phyloP scores from a whole-genome alignment of 1,284 basidiomycete species.

The Ustilago xerochloae region DNA sequence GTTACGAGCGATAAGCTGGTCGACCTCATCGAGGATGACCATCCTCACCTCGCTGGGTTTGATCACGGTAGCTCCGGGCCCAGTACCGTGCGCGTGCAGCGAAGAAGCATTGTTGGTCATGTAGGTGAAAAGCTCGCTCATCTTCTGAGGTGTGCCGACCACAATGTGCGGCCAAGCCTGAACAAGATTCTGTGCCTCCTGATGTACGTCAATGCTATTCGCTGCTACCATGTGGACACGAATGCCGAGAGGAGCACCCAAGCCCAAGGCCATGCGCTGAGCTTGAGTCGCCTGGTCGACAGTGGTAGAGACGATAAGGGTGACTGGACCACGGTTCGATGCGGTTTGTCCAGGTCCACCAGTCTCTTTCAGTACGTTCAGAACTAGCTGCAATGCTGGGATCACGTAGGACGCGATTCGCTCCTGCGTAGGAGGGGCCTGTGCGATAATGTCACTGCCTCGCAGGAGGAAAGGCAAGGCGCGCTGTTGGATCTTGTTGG shows the following conservation, averaged over 20 bases:
- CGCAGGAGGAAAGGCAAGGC: slow-evolving; percentile 93
- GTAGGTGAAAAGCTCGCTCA: slow-evolving; percentile 89
- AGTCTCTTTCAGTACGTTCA: slow-evolving; percentile 52
- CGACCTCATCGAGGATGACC: slow-evolving; percentile 94
- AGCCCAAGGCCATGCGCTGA: slow-evolving; percentile 93
- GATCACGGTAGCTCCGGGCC: slow-evolving; percentile 15
- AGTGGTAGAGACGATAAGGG: slow-evolving; percentile 87
- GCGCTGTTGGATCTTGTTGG: slow-evolving; percentile 97
- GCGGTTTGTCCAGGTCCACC: slow-evolving; percentile 33
- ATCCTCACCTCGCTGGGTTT: slow-evolving; percentile 84
- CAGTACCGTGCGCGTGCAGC: slow-evolving; percentile 19
- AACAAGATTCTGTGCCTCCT: slow-evolving; percentile 50
- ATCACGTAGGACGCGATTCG: slow-evolving; percentile 88
- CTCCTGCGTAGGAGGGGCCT: slow-evolving; percentile 97
- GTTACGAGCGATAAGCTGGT: slow-evolving; percentile 95
- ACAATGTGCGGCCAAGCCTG: slow-evolving; percentile 80
- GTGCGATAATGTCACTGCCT: slow-evolving; percentile 94
- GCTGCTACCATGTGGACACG: slow-evolving; percentile 59
- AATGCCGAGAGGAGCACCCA: slow-evolving; percentile 77
- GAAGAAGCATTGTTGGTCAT: slow-evolving; percentile 71
- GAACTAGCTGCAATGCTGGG: slow-evolving; percentile 58
- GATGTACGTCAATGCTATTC: slow-evolving; percentile 46
- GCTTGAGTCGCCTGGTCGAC: slow-evolving; percentile 98
- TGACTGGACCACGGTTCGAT: slow-evolving; percentile 70
- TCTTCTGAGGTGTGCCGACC: slow-evolving; percentile 94